Percentiles rank a stretch among this genome's conserved stretches.
These are phyloP conservation scores for Pestalotiopsis sp. DNA, from an alignment of 2,329 filamentous ascomycete species.

Conservation along the genomic window DNA sequence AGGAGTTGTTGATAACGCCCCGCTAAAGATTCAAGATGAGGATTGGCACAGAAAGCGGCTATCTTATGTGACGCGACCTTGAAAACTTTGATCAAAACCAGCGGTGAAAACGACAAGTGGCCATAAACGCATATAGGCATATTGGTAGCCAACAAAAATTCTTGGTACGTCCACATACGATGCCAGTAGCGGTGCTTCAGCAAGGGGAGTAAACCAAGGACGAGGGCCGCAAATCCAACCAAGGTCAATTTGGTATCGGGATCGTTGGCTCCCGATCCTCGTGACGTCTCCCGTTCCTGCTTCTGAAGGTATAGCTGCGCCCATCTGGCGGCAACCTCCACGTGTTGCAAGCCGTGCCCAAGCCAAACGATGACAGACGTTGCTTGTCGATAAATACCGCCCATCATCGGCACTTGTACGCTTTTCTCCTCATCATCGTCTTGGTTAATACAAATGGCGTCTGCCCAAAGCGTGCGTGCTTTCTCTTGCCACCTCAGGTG, in stretches of 20 bases:
- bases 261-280: too few species aligned
- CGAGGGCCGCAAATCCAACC: not conserved
- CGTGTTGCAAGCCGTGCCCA: not conserved
- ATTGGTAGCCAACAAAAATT: not conserved
- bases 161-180: not conserved
- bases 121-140: not conserved
- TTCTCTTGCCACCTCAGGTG: conserved; percentile 17
- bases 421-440: conserved; percentile 14
- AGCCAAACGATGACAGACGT: not conserved
- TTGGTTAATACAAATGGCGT: conserved; percentile 24
- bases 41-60: too few species aligned
- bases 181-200: not conserved
- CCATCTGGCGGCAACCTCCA: not conserved
- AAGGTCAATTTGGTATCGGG: not conserved
- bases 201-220: not conserved
- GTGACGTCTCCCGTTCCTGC: not conserved
- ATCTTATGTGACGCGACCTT: not conserved
- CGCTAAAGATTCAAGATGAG: too few species aligned
- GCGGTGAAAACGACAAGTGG: not conserved
- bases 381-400: not conserved
- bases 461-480: conserved; percentile 19
- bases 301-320: not conserved
- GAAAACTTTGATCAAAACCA: not conserved
- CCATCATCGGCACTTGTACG: conserved; percentile 18
- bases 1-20: too few species aligned